Conservation (phyloP, 495 filamentous ascomycete species). For the Ramalina intermedia region DNA sequence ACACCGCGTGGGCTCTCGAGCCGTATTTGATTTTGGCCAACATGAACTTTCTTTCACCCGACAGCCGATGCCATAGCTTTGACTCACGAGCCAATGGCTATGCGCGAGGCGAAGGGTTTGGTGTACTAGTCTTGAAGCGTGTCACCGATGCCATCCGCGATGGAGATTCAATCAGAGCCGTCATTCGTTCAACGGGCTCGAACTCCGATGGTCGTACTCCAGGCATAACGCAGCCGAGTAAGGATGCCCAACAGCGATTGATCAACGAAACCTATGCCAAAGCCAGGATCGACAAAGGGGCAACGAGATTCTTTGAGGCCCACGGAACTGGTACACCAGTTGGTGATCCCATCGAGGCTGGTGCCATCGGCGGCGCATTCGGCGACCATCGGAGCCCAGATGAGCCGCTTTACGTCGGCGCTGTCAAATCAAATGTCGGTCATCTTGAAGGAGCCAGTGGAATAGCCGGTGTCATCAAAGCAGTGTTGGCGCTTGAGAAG, state of each 20-base stretch:
- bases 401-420: conserved; percentile 32
- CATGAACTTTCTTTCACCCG: conserved; percentile 7
- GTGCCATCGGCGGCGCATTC: conserved; percentile 1
- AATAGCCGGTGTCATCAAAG: conserved; percentile 39
- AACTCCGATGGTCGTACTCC: conserved; percentile 27
- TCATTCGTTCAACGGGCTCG: conserved; percentile 20
- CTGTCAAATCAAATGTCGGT: conserved; percentile 42
- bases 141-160: conserved; percentile 22
- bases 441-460: conserved; percentile 38
- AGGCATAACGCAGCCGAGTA: conserved; percentile 22
- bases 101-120: conserved; percentile 24
- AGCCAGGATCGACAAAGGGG: conserved; percentile 10
- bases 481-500: conserved; percentile 34
- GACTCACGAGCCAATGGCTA: conserved; percentile 28
- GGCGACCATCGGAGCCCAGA: conserved; percentile 17
- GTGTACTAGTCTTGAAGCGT: conserved; percentile 24
- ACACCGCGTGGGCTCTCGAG: background rate
- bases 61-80: conserved; percentile 22
- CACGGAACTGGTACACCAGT: conserved; percentile 38
- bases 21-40: no score
- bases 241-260: conserved; percentile 11
- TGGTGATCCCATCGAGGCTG: conserved; percentile 34
- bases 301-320: conserved; percentile 23
- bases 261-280: conserved; percentile 11
- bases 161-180: conserved; percentile 23